Conservation (phyloP, 2,329 filamentous ascomycete species). For the Aspergillus sp. region DNA sequence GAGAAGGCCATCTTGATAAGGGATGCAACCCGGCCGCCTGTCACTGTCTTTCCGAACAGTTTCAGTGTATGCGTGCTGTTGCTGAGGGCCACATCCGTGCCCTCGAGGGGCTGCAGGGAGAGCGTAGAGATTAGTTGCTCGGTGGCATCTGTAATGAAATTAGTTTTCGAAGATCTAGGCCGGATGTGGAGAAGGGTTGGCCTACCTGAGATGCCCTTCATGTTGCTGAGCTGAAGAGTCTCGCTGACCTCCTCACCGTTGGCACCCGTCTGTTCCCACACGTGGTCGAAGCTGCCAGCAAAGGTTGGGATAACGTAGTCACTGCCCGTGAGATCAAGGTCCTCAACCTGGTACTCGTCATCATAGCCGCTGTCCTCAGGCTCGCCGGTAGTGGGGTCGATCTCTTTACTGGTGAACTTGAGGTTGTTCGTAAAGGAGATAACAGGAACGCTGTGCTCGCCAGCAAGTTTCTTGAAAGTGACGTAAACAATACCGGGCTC, state of each 20-base stretch:
- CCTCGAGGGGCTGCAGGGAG: constrained; percentile 90
- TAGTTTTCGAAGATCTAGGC: constrained; percentile 22
- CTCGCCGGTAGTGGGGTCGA: constrained; percentile 90
- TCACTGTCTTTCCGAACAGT: constrained; percentile 91
- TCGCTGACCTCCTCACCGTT: constrained; percentile 86
- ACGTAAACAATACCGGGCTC: constrained; percentile 94
- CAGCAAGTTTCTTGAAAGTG: constrained; percentile 81
- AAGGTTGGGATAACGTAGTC: constrained; percentile 95
- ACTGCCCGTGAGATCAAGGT: constrained; percentile 85
- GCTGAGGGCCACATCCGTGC: constrained; percentile 85
- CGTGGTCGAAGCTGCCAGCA: constrained; percentile 89
- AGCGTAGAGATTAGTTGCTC: constrained; percentile 85
- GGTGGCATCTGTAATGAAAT: constrained; percentile 71
- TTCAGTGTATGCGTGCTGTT: constrained; percentile 92
- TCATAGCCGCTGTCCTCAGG: constrained; percentile 92
- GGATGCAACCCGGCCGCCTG: constrained; percentile 83
- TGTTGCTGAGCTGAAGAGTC: constrained; percentile 81
- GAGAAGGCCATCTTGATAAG: constrained; percentile 92
- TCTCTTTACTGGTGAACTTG: constrained; percentile 97
- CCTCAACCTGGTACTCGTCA: constrained; percentile 95
- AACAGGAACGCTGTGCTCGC: constrained; percentile 74
- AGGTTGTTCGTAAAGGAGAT: constrained; percentile 87
- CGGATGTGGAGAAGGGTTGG: constrained; percentile 23
- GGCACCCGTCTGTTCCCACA: constrained; percentile 93
- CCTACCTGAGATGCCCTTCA: constrained; percentile 91